Evolutionary conservation across 306 rosid genomes (phyloP), one percentile per base, ranked within the genome.

Genomic region (Castanea crenata): DNA sequence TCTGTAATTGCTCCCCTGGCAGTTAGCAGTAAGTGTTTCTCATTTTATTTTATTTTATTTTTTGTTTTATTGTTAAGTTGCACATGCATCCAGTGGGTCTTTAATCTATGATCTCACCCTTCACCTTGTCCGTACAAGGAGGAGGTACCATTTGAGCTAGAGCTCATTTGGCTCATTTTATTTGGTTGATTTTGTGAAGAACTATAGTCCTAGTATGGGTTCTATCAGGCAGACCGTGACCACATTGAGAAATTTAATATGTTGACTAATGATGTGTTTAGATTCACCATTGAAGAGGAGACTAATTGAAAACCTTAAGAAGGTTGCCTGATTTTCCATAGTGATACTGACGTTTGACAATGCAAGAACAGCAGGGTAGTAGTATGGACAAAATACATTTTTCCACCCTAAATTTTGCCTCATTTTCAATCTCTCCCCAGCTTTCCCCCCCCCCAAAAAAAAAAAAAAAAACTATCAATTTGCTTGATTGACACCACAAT

Each of bases 1-100:
- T 76, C 92, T 46, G 97, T 93, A 59, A 41, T 88, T 78, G 92
- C 93, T 86, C 99, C 99, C 69, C 79, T 91, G 75, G 96, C 98
- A 69, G 98, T 92, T 78, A 95, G 98, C 83, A 91, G 98, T 92
- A 75, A 87, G 93, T 84, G 23, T 27, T 78, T 67, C 52, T 58
- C 81, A 70, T 31, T 62, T 10, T 46, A 10, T 34, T 51, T 1
- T 44, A 6, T 35, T 35, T 62, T 9, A 10, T 34, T 51, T 1
- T 44, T 44, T 49, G 4, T 12, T 49, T 12, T 49, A 3, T 49
- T 12, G 54, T 49, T 49, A 49, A 49, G 54, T 49, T 12, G 12
- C 16, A 13, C 16, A 3, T 49, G 54, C 54, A 49, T 49, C 54
- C 0, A 49, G 1, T 49, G 54, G 5, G 54, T 49, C 54, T 11